A percentile compares a stretch with the other conserved stretches of the same genome.
Conservation (phyloP, 2,329 filamentous ascomycete genomes). For the Pseudogymnoascus sp. region DNA sequence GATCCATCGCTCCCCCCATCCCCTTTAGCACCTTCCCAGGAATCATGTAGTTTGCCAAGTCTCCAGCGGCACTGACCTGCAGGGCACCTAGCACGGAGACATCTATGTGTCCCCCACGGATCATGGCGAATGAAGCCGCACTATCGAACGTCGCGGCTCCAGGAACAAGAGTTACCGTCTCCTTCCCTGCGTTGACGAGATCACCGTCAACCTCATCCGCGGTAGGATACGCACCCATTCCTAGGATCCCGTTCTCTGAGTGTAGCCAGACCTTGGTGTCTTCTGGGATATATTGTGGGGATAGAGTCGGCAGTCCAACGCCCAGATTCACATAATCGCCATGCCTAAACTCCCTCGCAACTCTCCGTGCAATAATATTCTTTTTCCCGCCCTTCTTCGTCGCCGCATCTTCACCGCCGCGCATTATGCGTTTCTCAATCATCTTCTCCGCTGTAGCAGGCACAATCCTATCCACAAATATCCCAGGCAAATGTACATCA, state of each 20-base stretch:
- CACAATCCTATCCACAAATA: constrained; percentile 75
- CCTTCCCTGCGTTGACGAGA: constrained; percentile 80
- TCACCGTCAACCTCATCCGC: constrained; percentile 64
- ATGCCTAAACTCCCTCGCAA: constrained; percentile 72
- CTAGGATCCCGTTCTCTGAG: constrained; percentile 77
- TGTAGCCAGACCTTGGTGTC: constrained; percentile 72
- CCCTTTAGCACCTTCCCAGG: constrained; percentile 82
- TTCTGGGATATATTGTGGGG: constrained; percentile 63
- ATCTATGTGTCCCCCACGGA: constrained; percentile 74
- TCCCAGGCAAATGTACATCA: constrained; percentile 69
- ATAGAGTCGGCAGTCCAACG: constrained; percentile 79
- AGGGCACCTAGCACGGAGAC: constrained; percentile 76
- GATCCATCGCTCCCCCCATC: constrained; percentile 73
- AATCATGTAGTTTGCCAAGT: constrained; percentile 85
- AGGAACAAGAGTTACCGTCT: constrained; percentile 71
- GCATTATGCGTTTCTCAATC: constrained; percentile 60
- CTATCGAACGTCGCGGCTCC: constrained; percentile 73
- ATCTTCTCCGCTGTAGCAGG: constrained; percentile 62
- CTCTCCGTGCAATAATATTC: constrained; percentile 65
- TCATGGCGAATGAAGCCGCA: constrained; percentile 80
- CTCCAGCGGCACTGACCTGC: constrained; percentile 69
- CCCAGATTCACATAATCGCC: constrained; percentile 73
- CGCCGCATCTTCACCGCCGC: constrained; percentile 34
- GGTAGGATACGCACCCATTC: constrained; percentile 73
- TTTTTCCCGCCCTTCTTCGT: constrained; percentile 41